These are phyloP conservation scores for Candida tetrigidarum DNA, from an alignment of 1,139 yeast species.

Conservation along the genomic window DNA sequence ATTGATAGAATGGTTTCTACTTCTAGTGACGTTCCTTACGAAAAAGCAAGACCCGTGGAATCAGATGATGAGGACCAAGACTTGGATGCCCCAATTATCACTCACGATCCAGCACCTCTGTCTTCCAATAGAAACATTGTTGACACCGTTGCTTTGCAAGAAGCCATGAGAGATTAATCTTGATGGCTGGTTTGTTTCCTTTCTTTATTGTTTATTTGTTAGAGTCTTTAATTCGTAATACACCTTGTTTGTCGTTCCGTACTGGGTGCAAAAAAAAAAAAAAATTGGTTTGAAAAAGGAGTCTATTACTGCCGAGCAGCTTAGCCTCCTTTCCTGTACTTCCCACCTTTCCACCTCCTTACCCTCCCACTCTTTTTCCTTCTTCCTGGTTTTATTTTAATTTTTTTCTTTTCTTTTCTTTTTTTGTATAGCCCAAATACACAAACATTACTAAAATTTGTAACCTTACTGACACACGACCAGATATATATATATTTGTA, in stretches of 20 bases:
- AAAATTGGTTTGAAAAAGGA: too few species aligned
- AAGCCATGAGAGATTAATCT: slow-evolving; percentile 23
- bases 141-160: slow-evolving; percentile 35
- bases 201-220: background rate
- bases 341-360: too few species aligned
- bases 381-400: background rate
- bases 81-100: slow-evolving; percentile 16
- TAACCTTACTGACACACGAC: background rate
- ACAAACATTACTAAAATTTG: slow-evolving; percentile 1
- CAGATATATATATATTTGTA: too few species aligned
- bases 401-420: too few species aligned
- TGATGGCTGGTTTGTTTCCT: too few species aligned
- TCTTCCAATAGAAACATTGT: slow-evolving; percentile 19
- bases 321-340: background rate
- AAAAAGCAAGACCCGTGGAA: slow-evolving; percentile 17
- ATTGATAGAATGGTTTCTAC: slow-evolving; percentile 40
- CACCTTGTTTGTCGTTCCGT: background rate
- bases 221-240: background rate
- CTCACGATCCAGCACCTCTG: slow-evolving; percentile 5
- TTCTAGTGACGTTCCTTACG: slow-evolving; percentile 18
- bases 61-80: slow-evolving; percentile 27
- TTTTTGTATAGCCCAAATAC: background rate
- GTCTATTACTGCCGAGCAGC: too few species aligned
- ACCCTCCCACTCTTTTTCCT: background rate
- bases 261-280: background rate